Evolutionary conservation across 805 yeast genomes (phyloP), one percentile per base, ranked within the genome.

Genomic region (Candida tallmaniae): DNA sequence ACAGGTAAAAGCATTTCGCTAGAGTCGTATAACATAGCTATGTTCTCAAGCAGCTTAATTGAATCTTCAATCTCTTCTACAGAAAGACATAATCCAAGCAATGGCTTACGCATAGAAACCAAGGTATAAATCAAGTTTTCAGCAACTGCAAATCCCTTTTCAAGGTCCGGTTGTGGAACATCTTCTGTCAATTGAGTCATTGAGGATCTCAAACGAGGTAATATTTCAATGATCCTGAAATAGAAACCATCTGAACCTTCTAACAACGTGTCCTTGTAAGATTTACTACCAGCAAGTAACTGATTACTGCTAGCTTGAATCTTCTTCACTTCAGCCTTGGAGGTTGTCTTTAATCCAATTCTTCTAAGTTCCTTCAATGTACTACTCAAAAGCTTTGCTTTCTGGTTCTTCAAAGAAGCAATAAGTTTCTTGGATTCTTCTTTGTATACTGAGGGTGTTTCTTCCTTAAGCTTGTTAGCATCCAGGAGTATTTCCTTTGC

Each of bases 361-460:
- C 78, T 63, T 51, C 78, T 74, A 35, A 90, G 61, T 44, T 85
- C 93, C 42, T 78, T 78, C 40, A 93, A 59, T 0, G 88, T 74
- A 38, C 80, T 86, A 58, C 93, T 83, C 35, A 94, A 62, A 5
- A 88, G 58, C 44, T 81, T 83, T 40, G 80, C 69, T 59, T 93
- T 93, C 49, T 86, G 90, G n/a, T 80, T 71, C 50, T 82, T 84
- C 57, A 93, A 65, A 5, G 86, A 70, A 2, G 88, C 80, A 1
- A 65, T 51, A 1, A 47, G 19, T 52, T 83, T 83, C 60, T 88
- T 87, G 44, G 76, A 79, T 24, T 83, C 94, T 35, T 89, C 86
- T 4, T 74, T 80, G 44, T 70, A 65, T 3, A 63, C 71, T 2
- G 62, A 59, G 1, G 98, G 98, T 0, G 98, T 93, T 45, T 84